Evolutionary conservation across 2,329 filamentous ascomycete species (phyloP), one percentile per base, ranked within the genome.

Genomic region (Hypoxylon sp.): DNA sequence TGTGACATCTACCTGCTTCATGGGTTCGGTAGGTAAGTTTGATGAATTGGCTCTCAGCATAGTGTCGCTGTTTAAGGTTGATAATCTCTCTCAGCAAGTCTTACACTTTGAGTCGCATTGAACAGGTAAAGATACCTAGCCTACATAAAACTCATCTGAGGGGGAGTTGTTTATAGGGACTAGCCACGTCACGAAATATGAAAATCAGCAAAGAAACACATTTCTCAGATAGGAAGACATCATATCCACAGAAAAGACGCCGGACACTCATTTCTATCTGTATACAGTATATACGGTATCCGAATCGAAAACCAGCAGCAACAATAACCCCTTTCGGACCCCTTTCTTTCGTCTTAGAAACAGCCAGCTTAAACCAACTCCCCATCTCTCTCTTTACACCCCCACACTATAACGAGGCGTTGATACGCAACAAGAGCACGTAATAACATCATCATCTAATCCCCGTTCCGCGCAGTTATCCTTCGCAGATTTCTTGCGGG

Each of bases 281-380:
- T 62, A 52, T 67, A 67, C 52, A 59, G n/a, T 5, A 19, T 32
- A 44, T 53, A 63, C 32, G 47, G 53, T 39, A 68, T 59, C 50
- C 20, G 43, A 32, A 39, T 49, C 54, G 51, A 46, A 62, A 62
- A 62, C 54, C 24, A 64, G n/a, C 37, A 55, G 59, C 51, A 57
- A 48, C 58, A 32, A 20, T n/a, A 62, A 8, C 39, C 17, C 28
- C 24, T 37, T 24, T 50, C 47, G 28, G 6, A 22, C 3, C 24
- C 20, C 39, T 24, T 32, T 32, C 30, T 32, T 32, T 30, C 24
- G 24, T 51, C 51, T 51, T n/a, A n/a, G 6, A 44, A 13, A 37
- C 28, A n/a, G 20, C 44, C 15, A 3, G 28, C 37, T 28, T 26
- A 6, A 20, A 24, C 15, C 11, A 4, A 19, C 19, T 17, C n/a